These are phyloP conservation scores for Diplosphaera chodatii DNA, from an alignment of 139 green algal genomes.

Conservation along the genomic window DNA sequence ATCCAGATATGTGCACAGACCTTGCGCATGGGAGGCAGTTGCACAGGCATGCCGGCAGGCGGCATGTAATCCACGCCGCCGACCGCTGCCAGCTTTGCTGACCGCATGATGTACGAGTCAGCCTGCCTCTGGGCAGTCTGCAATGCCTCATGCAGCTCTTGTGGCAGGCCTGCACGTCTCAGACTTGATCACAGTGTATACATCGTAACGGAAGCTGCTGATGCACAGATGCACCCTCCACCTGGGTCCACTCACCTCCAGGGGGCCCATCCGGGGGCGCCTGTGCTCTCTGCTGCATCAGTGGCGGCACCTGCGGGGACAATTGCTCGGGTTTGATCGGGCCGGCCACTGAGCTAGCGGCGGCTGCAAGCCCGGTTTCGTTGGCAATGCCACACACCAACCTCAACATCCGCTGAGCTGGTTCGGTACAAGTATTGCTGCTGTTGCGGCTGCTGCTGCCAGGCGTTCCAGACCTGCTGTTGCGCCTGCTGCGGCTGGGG, in stretches of 20 bases:
- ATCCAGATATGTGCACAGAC: too few species aligned
- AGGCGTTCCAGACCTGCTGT: background rate
- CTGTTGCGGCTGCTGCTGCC: background rate
- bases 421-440: background rate
- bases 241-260: too few species aligned
- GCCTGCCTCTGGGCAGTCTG: background rate
- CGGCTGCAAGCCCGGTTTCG: too few species aligned
- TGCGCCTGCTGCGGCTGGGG: background rate
- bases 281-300: too few species aligned
- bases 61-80: background rate
- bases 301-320: too few species aligned
- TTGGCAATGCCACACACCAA: too few species aligned
- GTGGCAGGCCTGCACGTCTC: background rate
- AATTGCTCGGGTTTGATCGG: too few species aligned
- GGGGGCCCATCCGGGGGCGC: too few species aligned
- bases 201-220: too few species aligned
- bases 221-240: too few species aligned
- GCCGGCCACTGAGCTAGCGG: too few species aligned
- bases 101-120: background rate
- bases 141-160: background rate
- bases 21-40: background rate
- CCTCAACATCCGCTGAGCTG: background rate
- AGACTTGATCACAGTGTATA: too few species aligned
- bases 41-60: background rate
- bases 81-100: constrained; percentile 2